These are phyloP conservation scores for Aureobasidium lini DNA, from an alignment of 2,329 filamentous ascomycete genomes.

Conservation along the genomic window DNA sequence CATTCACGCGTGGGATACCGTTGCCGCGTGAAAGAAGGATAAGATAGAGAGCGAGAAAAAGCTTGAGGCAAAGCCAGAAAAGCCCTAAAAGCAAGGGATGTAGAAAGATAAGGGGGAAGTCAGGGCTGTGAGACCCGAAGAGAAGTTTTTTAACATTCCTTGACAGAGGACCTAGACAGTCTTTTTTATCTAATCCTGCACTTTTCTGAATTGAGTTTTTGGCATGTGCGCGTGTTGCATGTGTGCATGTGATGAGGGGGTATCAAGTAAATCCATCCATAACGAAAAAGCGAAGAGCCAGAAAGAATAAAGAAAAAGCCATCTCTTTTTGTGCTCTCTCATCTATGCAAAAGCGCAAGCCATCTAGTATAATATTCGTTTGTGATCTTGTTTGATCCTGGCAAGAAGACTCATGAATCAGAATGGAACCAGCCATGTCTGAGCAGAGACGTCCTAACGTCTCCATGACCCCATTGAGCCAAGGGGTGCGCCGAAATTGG, in stretches of 20 bases:
- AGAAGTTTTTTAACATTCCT: conserved; percentile 1
- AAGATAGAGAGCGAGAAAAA: not conserved
- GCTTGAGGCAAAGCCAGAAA: not conserved
- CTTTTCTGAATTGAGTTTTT: not conserved
- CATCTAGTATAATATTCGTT: not conserved
- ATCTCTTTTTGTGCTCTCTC: not conserved
- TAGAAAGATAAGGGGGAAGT: not conserved
- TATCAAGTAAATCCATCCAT: not conserved
- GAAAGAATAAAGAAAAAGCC: not conserved
- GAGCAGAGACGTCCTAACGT: conserved; percentile 19
- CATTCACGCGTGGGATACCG: no score
- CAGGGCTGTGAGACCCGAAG: not conserved
- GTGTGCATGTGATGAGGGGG: not conserved
- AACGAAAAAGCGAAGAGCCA: not conserved
- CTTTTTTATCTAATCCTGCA: not conserved
- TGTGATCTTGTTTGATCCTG: not conserved
- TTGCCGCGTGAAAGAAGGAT: not conserved
- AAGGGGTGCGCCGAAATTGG: conserved; percentile 31
- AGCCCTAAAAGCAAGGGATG: conserved; percentile 2
- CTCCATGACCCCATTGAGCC: conserved; percentile 25
- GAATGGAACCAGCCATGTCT: not conserved
- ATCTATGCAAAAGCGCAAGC: not conserved
- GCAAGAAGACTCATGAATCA: not conserved
- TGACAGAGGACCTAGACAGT: not conserved
- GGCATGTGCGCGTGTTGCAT: not conserved